Evolutionary conservation across 768 basidiomycete genomes (phyloP).

Genomic region (Leccinellum albellum): DNA sequence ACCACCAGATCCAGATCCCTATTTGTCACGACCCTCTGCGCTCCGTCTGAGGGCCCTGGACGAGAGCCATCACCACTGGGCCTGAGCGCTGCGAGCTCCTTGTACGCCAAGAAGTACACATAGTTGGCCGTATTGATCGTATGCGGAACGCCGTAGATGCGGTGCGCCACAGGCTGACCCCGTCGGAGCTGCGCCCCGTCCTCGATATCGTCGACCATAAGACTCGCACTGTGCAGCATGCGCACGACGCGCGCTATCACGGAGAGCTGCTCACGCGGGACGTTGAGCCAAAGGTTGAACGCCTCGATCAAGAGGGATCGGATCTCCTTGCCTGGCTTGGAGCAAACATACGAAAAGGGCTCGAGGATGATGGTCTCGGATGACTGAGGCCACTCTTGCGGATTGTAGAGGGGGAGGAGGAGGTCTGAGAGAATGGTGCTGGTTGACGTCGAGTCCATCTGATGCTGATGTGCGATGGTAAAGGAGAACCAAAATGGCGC

Average conservation of each 20-base stretch:
- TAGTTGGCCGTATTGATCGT: conserved; percentile 98
- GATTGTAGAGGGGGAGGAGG: conserved; percentile 17
- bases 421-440: conserved; percentile 10
- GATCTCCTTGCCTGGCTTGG: conserved; percentile 91
- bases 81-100: conserved; percentile 52
- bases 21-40: conserved; percentile 50
- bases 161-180: conserved; percentile 86
- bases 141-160: conserved; percentile 94
- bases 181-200: conserved; percentile 84
- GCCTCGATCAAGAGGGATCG: conserved; percentile 83
- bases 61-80: neutral
- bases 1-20: conserved; percentile 59
- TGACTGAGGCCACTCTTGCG: conserved; percentile 35
- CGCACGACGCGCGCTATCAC: conserved; percentile 80
- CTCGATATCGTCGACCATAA: conserved; percentile 96
- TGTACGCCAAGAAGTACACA: conserved; percentile 90
- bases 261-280: conserved; percentile 65
- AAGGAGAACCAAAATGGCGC: too few species aligned
- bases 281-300: conserved; percentile 89
- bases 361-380: conserved; percentile 55
- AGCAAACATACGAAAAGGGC: conserved; percentile 80
- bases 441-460: conserved; percentile 8
- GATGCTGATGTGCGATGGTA: neutral
- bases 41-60: neutral
- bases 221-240: conserved; percentile 92